Percentiles rank a stretch among this genome's conserved stretches.
Conservation (phyloP, 495 filamentous ascomycete genomes). For the Pyronema domesticum region DNA sequence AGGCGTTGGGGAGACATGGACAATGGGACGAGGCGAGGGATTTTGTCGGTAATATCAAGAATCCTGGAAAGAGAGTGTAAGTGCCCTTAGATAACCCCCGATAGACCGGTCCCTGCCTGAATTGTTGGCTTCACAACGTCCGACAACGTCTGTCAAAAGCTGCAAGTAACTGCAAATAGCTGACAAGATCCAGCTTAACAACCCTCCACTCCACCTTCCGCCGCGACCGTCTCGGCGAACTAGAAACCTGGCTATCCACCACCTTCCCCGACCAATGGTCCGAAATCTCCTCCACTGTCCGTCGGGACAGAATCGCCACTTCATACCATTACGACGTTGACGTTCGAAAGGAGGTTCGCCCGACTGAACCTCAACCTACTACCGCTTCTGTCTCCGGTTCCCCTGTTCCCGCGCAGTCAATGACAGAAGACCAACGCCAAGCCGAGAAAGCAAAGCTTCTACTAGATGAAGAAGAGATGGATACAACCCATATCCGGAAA, state of each 20-base stretch:
- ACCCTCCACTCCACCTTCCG: conserved; percentile 55
- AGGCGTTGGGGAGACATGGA: conserved; percentile 51
- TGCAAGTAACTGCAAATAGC: background rate
- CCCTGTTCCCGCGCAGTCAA: too few relatives aligned
- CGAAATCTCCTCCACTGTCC: conserved; percentile 27
- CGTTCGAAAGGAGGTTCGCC: too few relatives aligned
- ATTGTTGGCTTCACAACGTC: too few relatives aligned
- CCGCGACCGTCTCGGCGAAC: conserved; percentile 40
- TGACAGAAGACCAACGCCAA: too few relatives aligned
- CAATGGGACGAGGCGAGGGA: conserved; percentile 45
- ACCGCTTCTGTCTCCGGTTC: too few relatives aligned
- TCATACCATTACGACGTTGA: too few relatives aligned
- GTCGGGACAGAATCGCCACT: too few relatives aligned
- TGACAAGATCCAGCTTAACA: conserved; percentile 37
- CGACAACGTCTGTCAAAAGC: too few relatives aligned
- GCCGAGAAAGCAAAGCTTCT: too few relatives aligned
- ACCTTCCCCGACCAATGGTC: conserved; percentile 52
- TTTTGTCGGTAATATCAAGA: conserved; percentile 46
- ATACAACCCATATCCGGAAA: conserved; percentile 19
- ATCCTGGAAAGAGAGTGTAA: conserved; percentile 52
- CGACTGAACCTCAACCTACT: too few relatives aligned
- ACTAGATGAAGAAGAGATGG: conserved; percentile 27
- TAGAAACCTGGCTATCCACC: conserved; percentile 52
- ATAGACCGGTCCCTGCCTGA: background rate
- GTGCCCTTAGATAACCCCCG: conserved; percentile 25